These are phyloP conservation scores for Pseudisothecium myosuroides DNA, from an alignment of 225 moss, liverwort and hornwort species.

Conservation along the genomic window DNA sequence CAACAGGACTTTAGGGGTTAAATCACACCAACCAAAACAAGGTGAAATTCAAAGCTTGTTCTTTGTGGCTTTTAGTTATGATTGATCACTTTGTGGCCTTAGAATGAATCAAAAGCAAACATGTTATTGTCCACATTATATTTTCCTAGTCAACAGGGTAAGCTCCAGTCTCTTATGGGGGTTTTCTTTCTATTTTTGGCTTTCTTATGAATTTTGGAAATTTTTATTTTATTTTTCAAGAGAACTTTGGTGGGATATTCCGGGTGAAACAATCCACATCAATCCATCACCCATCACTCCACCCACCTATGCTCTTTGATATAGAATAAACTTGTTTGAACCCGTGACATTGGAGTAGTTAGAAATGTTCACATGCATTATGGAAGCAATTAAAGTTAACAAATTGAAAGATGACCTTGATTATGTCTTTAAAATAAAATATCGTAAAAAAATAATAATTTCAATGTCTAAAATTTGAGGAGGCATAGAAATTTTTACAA, in stretches of 20 bases:
- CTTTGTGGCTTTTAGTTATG: too few species aligned
- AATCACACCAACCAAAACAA: too few species aligned
- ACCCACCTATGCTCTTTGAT: neutral
- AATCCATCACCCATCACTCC: rapidly evolving
- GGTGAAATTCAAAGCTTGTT: too few species aligned
- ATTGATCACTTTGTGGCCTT: neutral
- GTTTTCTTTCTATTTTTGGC: too few species aligned
- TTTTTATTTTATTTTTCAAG: neutral
- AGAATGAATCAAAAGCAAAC: neutral
- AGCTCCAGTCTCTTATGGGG: too few species aligned
- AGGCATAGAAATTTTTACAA: neutral
- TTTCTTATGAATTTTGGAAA: neutral
- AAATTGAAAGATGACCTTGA: neutral
- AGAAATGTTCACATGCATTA: neutral
- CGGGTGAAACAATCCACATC: rapidly evolving
- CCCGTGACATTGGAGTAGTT: neutral
- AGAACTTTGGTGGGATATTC: neutral
- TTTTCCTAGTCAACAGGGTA: too few species aligned
- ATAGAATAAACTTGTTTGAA: too few species aligned
- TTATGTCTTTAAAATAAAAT: neutral
- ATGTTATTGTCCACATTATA: neutral
- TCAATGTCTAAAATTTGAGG: neutral
- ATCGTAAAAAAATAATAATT: neutral
- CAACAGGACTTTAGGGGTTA: too few species aligned
- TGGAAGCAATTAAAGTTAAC: neutral